Base-by-base conservation (phyloP, 78 protist genomes). In the Guillardia theta region DNA sequence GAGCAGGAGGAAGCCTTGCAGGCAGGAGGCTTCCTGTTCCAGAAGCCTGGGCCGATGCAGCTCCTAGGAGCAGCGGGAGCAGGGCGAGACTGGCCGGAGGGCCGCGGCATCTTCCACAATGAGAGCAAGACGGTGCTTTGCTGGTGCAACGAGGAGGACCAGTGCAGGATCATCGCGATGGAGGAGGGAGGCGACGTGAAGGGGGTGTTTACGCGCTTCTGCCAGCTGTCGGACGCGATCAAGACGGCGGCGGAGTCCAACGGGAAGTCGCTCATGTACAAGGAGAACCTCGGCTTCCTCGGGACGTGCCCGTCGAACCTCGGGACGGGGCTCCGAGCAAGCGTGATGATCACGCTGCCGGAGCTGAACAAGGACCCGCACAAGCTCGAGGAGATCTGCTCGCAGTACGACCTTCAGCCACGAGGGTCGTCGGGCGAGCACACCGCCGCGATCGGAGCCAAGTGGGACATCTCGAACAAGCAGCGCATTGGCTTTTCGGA, bases 91-190 rank as follows among this genome's bases (percentile, higher is more conserved):
- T 93, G 94, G 94, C 90, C 94, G 50, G 88, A 76, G 27, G 88
- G 88, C 30, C 88, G 94, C 27, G 94, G 94, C n/a, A 24, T 93
- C 48, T 93, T 93, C 76, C 88, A 64, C 88, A 93, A 64, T 76
- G 90, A 64, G n/a, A 19, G 21, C 48, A 93, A 76, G 88, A 93
- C 77, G 39, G 36, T 76, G 92, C 30, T 43, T 30, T 87, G 39
- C 48, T 93, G 94, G 94, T 47, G 36, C 50, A 62, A 62, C 46
- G 94, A 93, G 92, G 94, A 93, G 80, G 94, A 93, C 58, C 92
- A 93, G 54, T 76, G 77, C 80, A 0, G 94, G 33, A 45, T 93
- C 21, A 21, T 93, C 36, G n/a, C 50, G 77, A 64, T 64, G 54
- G 77, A 43, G 94, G 41, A 70, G 36, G 21, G 8, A 50, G 47